These are phyloP conservation scores for Thielaviopsis ethacetica DNA, from an alignment of 2,329 filamentous ascomycete species.

Conservation along the genomic window DNA sequence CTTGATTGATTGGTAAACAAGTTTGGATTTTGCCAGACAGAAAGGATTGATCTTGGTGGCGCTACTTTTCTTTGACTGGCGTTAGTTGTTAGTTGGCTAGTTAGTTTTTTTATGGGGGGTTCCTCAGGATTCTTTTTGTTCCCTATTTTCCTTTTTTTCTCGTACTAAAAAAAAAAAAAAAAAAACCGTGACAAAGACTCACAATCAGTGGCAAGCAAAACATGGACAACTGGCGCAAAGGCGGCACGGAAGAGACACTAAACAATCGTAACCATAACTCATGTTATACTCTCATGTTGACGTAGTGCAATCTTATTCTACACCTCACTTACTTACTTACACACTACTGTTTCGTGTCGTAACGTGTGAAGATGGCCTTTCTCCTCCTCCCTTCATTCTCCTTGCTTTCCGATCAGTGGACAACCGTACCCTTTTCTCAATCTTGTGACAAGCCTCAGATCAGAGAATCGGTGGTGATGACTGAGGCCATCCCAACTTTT, in stretches of 20 bases:
- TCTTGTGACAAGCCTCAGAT: too few relatives aligned
- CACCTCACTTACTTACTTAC: background rate
- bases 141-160: too few relatives aligned
- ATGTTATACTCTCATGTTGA: background rate
- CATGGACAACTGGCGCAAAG: background rate
- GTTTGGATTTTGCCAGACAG: too few relatives aligned
- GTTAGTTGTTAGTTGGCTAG: too few relatives aligned
- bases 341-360: background rate
- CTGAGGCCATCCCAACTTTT: background rate
- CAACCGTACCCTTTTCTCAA: too few relatives aligned
- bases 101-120: too few relatives aligned
- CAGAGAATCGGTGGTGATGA: too few relatives aligned
- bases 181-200: background rate
- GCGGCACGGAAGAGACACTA: background rate
- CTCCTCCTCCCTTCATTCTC: background rate
- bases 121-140: too few relatives aligned
- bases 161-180: background rate
- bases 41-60: too few relatives aligned
- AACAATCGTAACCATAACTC: background rate
- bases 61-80: too few relatives aligned
- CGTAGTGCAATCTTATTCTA: background rate
- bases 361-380: background rate
- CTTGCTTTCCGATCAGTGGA: too few relatives aligned
- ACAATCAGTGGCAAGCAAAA: background rate
- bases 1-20: too few relatives aligned